These are phyloP conservation scores for Mortierella polycephala DNA, from an alignment of 371 early-diverging fungal genomes.

Conservation along the genomic window DNA sequence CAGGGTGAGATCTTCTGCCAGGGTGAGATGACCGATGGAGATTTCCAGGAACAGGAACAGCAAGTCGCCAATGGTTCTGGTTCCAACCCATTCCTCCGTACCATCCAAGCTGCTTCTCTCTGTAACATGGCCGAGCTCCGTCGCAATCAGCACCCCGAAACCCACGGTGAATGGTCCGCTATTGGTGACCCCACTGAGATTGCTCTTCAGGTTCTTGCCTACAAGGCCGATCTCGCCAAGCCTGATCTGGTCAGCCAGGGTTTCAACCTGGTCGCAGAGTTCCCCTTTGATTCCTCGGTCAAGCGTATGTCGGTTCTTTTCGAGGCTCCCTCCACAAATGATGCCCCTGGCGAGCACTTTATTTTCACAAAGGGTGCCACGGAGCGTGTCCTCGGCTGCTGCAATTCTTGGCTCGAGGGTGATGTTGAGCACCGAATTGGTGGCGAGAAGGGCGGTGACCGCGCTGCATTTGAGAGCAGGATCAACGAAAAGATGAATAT, in stretches of 20 bases:
- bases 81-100: constrained; percentile 54
- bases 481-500: constrained; percentile 34
- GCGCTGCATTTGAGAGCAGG: constrained; percentile 54
- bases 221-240: constrained; percentile 71
- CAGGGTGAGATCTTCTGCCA: constrained; percentile 66
- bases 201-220: constrained; percentile 79
- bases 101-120: constrained; percentile 64
- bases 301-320: constrained; percentile 77
- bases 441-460: constrained; percentile 14
- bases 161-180: constrained; percentile 71
- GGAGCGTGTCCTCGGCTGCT: constrained; percentile 76
- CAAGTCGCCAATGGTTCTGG: constrained; percentile 17
- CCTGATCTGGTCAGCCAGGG: constrained; percentile 60
- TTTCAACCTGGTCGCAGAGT: constrained; percentile 74
- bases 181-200: constrained; percentile 87
- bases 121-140: constrained; percentile 81
- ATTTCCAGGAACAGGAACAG: background rate
- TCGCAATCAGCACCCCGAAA: constrained; percentile 59
- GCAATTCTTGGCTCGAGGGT: constrained; percentile 64
- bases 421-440: constrained; percentile 54
- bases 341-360: constrained; percentile 15
- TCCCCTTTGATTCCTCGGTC: constrained; percentile 80
- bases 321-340: constrained; percentile 14
- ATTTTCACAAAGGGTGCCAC: constrained; percentile 80
- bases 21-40: constrained; percentile 12